Evolutionary conservation across 2,329 filamentous ascomycete species (phyloP).

Genomic region (Ophiosphaerella korrae): DNA sequence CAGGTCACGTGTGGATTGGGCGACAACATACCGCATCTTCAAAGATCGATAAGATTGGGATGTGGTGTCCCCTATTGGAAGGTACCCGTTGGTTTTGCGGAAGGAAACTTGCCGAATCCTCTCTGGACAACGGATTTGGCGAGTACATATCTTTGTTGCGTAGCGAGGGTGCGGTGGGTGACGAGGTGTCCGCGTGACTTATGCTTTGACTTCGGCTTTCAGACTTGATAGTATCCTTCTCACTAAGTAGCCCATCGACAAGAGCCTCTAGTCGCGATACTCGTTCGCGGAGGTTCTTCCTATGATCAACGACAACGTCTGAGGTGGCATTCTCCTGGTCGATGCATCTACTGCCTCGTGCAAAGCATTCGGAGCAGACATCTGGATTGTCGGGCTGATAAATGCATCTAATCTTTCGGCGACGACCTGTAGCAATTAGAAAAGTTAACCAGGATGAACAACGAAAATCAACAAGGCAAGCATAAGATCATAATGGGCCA

Average conservation of each 20-base stretch:
- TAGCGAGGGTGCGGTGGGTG: conserved; percentile 30
- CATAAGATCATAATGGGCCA: conserved; percentile 1
- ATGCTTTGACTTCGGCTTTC: conserved; percentile 28
- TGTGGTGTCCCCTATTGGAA: conserved; percentile 37
- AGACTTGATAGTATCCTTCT: conserved; percentile 37
- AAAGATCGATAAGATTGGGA: conserved; percentile 46
- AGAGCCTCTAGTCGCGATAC: conserved; percentile 50
- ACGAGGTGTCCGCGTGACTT: conserved; percentile 32
- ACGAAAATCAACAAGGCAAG: conserved; percentile 1
- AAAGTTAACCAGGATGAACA: not conserved
- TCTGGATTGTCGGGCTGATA: conserved; percentile 47
- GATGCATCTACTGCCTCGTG: conserved; percentile 52
- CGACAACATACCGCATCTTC: conserved; percentile 45
- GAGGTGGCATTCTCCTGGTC: conserved; percentile 52
- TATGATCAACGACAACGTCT: conserved; percentile 48
- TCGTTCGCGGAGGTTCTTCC: conserved; percentile 51
- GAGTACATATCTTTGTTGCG: conserved; percentile 35
- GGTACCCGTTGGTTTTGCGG: conserved; percentile 28
- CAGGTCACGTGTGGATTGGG: not conserved
- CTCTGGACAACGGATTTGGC: conserved; percentile 41
- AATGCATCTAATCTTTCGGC: conserved; percentile 58
- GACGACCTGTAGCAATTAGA: conserved; percentile 49
- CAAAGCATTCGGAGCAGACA: conserved; percentile 53
- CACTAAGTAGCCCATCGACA: conserved; percentile 46
- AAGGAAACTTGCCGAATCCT: conserved; percentile 30